Evolutionary conservation across 345 rosid species (phyloP).

Genomic region (Ceriops tagal): DNA sequence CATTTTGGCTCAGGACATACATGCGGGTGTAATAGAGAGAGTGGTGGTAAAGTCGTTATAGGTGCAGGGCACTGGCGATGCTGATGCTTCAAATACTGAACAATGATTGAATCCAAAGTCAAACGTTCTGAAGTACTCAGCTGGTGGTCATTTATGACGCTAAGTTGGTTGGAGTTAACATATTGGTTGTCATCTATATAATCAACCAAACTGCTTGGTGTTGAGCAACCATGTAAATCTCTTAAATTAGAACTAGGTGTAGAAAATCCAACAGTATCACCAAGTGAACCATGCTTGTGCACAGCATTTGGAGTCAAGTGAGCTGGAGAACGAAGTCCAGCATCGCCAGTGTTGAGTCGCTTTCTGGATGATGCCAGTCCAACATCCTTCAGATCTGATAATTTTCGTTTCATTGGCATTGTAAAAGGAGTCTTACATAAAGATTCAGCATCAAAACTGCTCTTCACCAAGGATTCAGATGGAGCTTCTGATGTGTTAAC

Average conservation of each 20-base stretch:
- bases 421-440: slow-evolving; percentile 63
- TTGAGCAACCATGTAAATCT: slow-evolving; percentile 42
- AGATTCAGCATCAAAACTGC: slow-evolving; percentile 45
- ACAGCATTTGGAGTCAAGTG: slow-evolving; percentile 49
- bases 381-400: slow-evolving; percentile 62
- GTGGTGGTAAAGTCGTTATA: slow-evolving; percentile 94
- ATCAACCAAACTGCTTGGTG: slow-evolving; percentile 35
- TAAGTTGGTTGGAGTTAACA: slow-evolving; percentile 47
- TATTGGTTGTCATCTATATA: slow-evolving; percentile 48
- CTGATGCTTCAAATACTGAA: slow-evolving; percentile 94
- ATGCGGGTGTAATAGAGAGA: slow-evolving; percentile 89
- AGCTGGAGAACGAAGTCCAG: slow-evolving; percentile 60
- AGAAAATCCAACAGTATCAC: slow-evolving; percentile 50
- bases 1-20: slow-evolving; percentile 95
- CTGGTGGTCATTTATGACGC: slow-evolving; percentile 52
- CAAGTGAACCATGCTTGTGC: slow-evolving; percentile 40
- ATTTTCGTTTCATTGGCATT: slow-evolving; percentile 73
- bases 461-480: slow-evolving; percentile 38
- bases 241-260: slow-evolving; percentile 49
- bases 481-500: slow-evolving; percentile 37
- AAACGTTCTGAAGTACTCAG: slow-evolving; percentile 63
- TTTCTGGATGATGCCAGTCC: slow-evolving; percentile 53
- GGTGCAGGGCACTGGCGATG: slow-evolving; percentile 99
- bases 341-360: slow-evolving; percentile 64
- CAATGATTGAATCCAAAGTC: slow-evolving; percentile 78